Evolutionary conservation across 2,329 filamentous ascomycete species (phyloP).

Genomic region (Colletotrichum karsti): DNA sequence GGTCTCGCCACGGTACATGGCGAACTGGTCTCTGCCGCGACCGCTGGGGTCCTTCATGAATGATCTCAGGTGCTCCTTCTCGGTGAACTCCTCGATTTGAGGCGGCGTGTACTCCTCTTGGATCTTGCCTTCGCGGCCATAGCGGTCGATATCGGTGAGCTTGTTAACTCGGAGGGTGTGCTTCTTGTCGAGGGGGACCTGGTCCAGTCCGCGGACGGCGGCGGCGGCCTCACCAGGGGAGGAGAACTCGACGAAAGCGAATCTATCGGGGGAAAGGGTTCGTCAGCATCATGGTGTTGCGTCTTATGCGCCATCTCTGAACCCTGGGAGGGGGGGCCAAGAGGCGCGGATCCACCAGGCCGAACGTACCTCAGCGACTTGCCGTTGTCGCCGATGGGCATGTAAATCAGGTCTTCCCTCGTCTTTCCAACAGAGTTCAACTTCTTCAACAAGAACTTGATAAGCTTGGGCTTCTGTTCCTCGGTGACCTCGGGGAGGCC

Average conservation of each 20-base stretch:
- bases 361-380: slow-evolving; percentile 81
- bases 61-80: slow-evolving; percentile 94
- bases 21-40: slow-evolving; percentile 92
- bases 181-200: slow-evolving; percentile 91
- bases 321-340: neutral
- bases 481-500: slow-evolving; percentile 89
- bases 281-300: slow-evolving; percentile 14
- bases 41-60: slow-evolving; percentile 85
- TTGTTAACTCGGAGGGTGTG: slow-evolving; percentile 97
- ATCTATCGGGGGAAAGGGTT: slow-evolving; percentile 69
- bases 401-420: slow-evolving; percentile 87
- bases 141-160: slow-evolving; percentile 96
- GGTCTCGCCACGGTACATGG: slow-evolving; percentile 90
- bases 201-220: slow-evolving; percentile 88
- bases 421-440: slow-evolving; percentile 86
- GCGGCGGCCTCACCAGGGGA: slow-evolving; percentile 89
- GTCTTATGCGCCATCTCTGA: neutral
- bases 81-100: slow-evolving; percentile 82
- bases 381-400: slow-evolving; percentile 90
- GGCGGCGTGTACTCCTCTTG: slow-evolving; percentile 90
- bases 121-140: slow-evolving; percentile 90
- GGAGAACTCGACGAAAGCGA: slow-evolving; percentile 96
- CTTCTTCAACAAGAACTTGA: slow-evolving; percentile 97
- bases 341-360: slow-evolving; percentile 11
- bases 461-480: slow-evolving; percentile 90